Percentiles rank a stretch among this genome's conserved stretches.
Evolutionary conservation across 208 protist genomes (phyloP).

Genomic region (Trichomonas tenax): DNA sequence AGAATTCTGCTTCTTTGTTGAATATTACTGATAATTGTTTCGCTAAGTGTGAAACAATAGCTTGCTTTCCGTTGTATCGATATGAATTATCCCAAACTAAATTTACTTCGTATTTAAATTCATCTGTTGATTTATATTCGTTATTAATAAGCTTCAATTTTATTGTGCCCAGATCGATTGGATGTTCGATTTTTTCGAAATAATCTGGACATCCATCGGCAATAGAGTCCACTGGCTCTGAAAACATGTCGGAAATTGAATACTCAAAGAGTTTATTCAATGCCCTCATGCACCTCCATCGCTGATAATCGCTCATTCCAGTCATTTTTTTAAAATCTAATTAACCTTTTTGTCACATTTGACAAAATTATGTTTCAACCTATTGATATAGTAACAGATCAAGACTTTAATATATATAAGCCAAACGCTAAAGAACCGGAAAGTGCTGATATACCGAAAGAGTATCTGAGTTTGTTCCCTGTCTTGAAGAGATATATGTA

Average conservation of each 20-base stretch:
- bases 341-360: not conserved
- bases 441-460: not conserved
- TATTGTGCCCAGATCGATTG: not conserved
- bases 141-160: not conserved
- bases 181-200: not conserved
- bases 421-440: not conserved
- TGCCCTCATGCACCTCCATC: not conserved
- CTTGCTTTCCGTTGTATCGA: not conserved
- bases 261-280: not conserved
- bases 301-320: not conserved
- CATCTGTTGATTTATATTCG: not conserved
- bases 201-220: not conserved
- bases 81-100: not conserved
- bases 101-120: slow-evolving; percentile 15
- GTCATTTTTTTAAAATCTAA: not conserved
- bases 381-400: not conserved
- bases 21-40: not conserved
- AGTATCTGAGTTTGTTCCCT: not conserved
- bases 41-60: not conserved
- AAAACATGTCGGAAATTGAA: not conserved
- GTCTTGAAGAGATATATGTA: not conserved
- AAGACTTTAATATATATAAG: not conserved
- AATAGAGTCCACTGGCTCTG: not conserved
- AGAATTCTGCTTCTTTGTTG: not conserved
- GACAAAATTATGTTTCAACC: not conserved